phyloP scores from a whole-genome alignment of 2,329 filamentous ascomycete genomes.

The Ophiostoma himal-ulmi region DNA sequence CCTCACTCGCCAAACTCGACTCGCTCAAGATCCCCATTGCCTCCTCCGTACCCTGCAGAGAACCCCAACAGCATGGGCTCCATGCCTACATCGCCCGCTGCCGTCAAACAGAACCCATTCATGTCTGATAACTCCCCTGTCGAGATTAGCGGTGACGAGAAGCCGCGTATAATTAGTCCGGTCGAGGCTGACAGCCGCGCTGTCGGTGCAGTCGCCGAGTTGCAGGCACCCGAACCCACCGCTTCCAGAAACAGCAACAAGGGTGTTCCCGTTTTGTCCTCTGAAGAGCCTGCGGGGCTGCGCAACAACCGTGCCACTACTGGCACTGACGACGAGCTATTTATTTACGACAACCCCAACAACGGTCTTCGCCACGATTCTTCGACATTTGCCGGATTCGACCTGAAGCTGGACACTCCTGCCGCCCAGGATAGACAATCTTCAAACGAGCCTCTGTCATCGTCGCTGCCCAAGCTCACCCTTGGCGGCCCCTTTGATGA shows the following conservation, averaged over 20 bases:
- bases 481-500: slow-evolving; percentile 21
- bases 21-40: slow-evolving; percentile 37
- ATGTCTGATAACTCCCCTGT: slow-evolving; percentile 32
- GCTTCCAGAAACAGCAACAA: slow-evolving; percentile 30
- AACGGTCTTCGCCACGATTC: slow-evolving; percentile 20
- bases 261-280: slow-evolving; percentile 24
- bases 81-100: slow-evolving; percentile 21
- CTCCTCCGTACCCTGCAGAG: slow-evolving; percentile 30
- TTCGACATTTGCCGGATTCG: slow-evolving; percentile 19
- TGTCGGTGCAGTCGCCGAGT: slow-evolving; percentile 31
- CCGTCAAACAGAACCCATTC: slow-evolving; percentile 32
- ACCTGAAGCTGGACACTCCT: slow-evolving; percentile 17
- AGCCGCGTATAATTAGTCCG: neutral
- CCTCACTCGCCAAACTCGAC: slow-evolving; percentile 26
- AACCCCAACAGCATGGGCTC: neutral
- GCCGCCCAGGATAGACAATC: neutral
- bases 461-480: slow-evolving; percentile 19
- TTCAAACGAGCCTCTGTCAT: neutral
- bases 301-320: slow-evolving; percentile 22
- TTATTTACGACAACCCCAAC: slow-evolving; percentile 26
- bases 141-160: slow-evolving; percentile 28
- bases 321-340: slow-evolving; percentile 25
- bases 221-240: slow-evolving; percentile 37
- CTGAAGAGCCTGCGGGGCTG: neutral
- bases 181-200: slow-evolving; percentile 29